Conservation (phyloP, 306 rosid species). For the Arachis stenosperma region DNA sequence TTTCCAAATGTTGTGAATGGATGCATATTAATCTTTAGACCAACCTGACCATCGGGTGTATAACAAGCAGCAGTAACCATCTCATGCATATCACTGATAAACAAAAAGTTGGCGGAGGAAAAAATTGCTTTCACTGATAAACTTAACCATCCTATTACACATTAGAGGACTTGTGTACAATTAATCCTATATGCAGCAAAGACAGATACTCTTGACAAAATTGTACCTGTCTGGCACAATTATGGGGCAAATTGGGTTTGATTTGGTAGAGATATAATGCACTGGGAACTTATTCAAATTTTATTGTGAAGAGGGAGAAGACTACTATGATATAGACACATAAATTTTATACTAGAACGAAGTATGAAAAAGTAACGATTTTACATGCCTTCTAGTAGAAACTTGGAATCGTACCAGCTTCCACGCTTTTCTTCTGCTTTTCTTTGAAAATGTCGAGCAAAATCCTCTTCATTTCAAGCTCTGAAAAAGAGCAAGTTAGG, state of each 20-base stretch:
- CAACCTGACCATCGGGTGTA: conserved; percentile 99
- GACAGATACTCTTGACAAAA: conserved; percentile 19
- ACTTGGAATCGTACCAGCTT: conserved; percentile 94
- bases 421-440: conserved; percentile 90
- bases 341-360: conserved; percentile 27
- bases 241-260: not conserved
- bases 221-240: conserved; percentile 5
- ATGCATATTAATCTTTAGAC: conserved; percentile 39
- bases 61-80: conserved; percentile 99
- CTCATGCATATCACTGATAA: conserved; percentile 80
- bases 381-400: conserved; percentile 91
- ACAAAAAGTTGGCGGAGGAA: conserved; percentile 19
- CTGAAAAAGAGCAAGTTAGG: conserved; percentile 10
- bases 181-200: conserved; percentile 19
- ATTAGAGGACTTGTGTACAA: conserved; percentile 15
- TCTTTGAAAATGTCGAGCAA: conserved; percentile 96
- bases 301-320: conserved; percentile 12
- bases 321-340: conserved; percentile 17
- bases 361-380: conserved; percentile 31
- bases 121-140: conserved; percentile 31
- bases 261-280: conserved; percentile 6
- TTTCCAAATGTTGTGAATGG: not conserved
- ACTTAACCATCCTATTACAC: conserved; percentile 29
- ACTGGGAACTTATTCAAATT: conserved; percentile 12
- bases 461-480: conserved; percentile 95